Conservation (phyloP, 345 rosid genomes). For the Ceriops tagal region DNA sequence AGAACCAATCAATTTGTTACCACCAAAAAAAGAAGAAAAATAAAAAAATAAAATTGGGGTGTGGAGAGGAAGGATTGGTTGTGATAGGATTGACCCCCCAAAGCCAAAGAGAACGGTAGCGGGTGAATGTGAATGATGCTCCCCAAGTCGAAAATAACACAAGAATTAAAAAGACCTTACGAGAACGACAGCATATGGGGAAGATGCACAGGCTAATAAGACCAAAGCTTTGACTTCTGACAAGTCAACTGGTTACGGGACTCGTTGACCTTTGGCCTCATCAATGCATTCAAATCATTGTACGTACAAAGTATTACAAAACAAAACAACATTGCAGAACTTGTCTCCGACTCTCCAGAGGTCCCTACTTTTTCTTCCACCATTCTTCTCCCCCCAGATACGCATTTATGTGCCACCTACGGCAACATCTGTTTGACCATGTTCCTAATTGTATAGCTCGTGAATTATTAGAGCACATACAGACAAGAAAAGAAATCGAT, state of each 20-base stretch:
- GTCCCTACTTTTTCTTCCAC: neutral
- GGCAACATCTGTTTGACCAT: neutral
- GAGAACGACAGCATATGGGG: neutral
- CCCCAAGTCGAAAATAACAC: neutral
- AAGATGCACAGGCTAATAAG: slow-evolving; percentile 21
- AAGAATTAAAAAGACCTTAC: slow-evolving; percentile 1
- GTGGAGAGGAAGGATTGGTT: too few relatives aligned
- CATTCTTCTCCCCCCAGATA: neutral
- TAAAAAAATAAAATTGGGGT: too few relatives aligned
- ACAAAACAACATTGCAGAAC: slow-evolving; percentile 6
- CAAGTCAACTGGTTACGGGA: slow-evolving; percentile 39
- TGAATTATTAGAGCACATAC: too few relatives aligned
- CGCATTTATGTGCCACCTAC: neutral
- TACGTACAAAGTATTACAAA: neutral
- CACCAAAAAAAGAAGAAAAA: too few relatives aligned
- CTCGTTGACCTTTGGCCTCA: slow-evolving; percentile 37
- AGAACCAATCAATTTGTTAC: too few relatives aligned
- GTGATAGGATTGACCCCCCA: too few relatives aligned
- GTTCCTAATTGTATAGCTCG: too few relatives aligned
- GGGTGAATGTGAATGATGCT: neutral
- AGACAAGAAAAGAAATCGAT: too few relatives aligned
- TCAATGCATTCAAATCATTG: neutral
- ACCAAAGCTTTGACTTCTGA: slow-evolving; percentile 30
- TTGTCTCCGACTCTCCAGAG: slow-evolving; percentile 14
- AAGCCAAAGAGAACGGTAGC: too few relatives aligned